Evolutionary conservation across 345 rosid genomes (phyloP), one percentile per base, ranked within the genome.

Genomic region (Rhodamnia argentea): DNA sequence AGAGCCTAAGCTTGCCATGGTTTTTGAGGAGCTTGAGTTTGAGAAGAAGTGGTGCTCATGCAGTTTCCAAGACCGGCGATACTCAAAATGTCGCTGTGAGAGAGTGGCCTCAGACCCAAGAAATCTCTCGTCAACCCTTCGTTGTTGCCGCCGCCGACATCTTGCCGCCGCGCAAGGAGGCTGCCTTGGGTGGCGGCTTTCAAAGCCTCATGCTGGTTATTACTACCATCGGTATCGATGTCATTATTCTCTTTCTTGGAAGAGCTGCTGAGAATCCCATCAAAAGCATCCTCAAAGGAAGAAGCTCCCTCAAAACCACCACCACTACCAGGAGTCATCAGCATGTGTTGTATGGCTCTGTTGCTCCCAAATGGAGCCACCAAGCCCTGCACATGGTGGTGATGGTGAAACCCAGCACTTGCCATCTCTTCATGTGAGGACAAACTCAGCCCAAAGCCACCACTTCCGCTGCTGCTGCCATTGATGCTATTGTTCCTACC

Each of bases 81-180:
- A 85, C 89, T 93, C 83, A 97, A 87, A 85, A 97, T 92, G 87
- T 94, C 97, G 87, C 90, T 92, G n/a, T 92, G 96, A 64, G 97
- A 93, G 52, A 94, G 89, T 7, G 96, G 91, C 87, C 95, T 90
- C 55, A 95, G 84, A 52, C 97, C 98, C 90, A 95, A 91, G 94
- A 96, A 96, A 88, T 96, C 98, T 90, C 98, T 94, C 1, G 98
- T 96, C 90, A 94, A 83, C 40, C 88, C 96, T 86, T 92, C 96
- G 57, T 92, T 87, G 54, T 87, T 88, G 58, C 91, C 86, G 27
- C 74, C 54, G 1, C 83, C 85, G 52, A 85, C n/a, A 29, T 70
- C 81, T 70, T 86, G 56, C 85, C 86, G 52, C 75, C 60, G 20
- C 24, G 26, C 47, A 70, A 70, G 81, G 81, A 70, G 81, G 47